Conservation (phyloP, 495 filamentous ascomycete genomes). For the Amorphotheca resinae region DNA sequence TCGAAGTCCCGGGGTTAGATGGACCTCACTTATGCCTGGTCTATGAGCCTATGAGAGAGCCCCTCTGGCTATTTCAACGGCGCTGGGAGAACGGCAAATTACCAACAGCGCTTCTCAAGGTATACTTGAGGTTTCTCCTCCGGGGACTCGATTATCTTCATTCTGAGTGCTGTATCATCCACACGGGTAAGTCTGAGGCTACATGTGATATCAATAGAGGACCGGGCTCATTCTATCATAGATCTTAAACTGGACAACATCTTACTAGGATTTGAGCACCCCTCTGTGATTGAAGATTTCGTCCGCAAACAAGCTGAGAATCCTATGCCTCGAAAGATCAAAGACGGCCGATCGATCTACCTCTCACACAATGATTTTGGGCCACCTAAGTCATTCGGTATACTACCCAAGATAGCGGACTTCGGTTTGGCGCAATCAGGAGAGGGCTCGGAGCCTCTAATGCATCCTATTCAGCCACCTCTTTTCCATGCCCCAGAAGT, state of each 20-base stretch:
- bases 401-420: slow-evolving; percentile 29
- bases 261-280: slow-evolving; percentile 2
- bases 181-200: slow-evolving; percentile 13
- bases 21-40: slow-evolving; percentile 33
- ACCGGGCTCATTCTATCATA: slow-evolving; percentile 21
- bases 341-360: slow-evolving; percentile 1
- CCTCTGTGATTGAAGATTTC: neutral
- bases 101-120: slow-evolving; percentile 27
- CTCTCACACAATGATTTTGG: slow-evolving; percentile 32
- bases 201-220: neutral
- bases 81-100: slow-evolving; percentile 21
- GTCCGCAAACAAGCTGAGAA: neutral
- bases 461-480: slow-evolving; percentile 9
- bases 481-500: slow-evolving; percentile 13
- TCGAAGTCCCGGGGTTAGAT: slow-evolving; percentile 22
- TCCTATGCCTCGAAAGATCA: neutral
- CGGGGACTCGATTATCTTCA: slow-evolving; percentile 21
- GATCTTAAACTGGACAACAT: slow-evolving; percentile 9
- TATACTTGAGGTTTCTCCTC: slow-evolving; percentile 29
- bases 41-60: slow-evolving; percentile 33
- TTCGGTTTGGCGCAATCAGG: slow-evolving; percentile 30
- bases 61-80: slow-evolving; percentile 26
- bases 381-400: slow-evolving; percentile 22
- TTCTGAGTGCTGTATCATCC: slow-evolving; percentile 11
- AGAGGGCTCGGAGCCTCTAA: slow-evolving; percentile 22